Evolutionary conservation across 805 yeast genomes (phyloP).

Genomic region (Saccharomycopsis sp.): DNA sequence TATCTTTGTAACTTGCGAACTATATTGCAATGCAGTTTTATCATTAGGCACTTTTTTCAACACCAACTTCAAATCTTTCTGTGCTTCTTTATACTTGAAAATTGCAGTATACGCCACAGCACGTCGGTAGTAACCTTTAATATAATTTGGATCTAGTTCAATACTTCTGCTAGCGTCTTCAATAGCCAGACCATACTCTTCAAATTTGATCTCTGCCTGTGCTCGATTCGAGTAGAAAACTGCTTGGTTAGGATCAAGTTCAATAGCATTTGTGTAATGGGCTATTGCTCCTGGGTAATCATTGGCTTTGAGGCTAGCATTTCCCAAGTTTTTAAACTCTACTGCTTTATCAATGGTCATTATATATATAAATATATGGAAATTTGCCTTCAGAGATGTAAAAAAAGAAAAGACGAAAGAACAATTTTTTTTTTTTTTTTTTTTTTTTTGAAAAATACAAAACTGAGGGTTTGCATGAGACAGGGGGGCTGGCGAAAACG

Average conservation of each 20-base stretch:
- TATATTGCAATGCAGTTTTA: constrained; percentile 52
- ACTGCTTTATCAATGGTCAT: too few species aligned
- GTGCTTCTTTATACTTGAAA: constrained; percentile 67
- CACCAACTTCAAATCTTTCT: constrained; percentile 58
- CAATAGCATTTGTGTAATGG: constrained; percentile 69
- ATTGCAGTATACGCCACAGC: constrained; percentile 78
- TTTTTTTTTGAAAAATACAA: too few species aligned
- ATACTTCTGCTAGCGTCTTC: constrained; percentile 72
- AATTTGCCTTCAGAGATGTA: too few species aligned
- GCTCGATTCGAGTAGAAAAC: constrained; percentile 81
- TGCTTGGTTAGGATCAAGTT: constrained; percentile 48
- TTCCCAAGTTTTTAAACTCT: constrained; percentile 62
- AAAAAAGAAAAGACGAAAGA: too few species aligned
- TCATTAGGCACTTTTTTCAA: constrained; percentile 62
- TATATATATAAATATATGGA: too few species aligned
- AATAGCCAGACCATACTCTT: constrained; percentile 80
- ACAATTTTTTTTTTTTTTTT: too few species aligned
- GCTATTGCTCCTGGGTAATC: constrained; percentile 59
- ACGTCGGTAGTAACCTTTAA: constrained; percentile 81
- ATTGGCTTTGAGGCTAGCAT: constrained; percentile 59
- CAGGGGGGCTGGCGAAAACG: too few species aligned
- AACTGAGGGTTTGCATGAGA: too few species aligned
- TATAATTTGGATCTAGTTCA: constrained; percentile 53
- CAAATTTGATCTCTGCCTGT: constrained; percentile 78
- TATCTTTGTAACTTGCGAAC: constrained; percentile 55